A percentile compares a stretch with the other conserved stretches of the same genome.
Evolutionary conservation across 768 basidiomycete genomes (phyloP).

Genomic region (Sporobolomyces roseus): DNA sequence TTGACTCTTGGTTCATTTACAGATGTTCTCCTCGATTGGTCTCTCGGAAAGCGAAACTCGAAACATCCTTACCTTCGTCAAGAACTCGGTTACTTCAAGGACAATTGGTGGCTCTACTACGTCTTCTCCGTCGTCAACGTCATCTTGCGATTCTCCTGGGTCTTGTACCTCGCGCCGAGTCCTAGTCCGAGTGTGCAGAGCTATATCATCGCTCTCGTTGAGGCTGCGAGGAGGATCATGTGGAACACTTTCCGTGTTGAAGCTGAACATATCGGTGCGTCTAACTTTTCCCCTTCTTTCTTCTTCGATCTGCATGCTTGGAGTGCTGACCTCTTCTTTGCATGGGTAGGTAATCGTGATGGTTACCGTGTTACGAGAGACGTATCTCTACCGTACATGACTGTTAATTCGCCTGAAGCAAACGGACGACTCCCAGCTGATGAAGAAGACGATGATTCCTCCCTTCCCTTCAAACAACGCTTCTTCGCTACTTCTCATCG

Average conservation of each 20-base stretch:
- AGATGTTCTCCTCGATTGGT: constrained; percentile 84
- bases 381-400: constrained; percentile 70
- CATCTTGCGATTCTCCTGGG: constrained; percentile 74
- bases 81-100: constrained; percentile 66
- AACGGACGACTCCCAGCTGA: background rate
- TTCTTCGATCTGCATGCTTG: no score
- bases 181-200: constrained; percentile 54
- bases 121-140: constrained; percentile 75
- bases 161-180: constrained; percentile 64
- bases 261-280: constrained; percentile 45
- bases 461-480: background rate
- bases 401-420: constrained; percentile 14
- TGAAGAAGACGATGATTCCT: constrained; percentile 15
- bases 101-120: constrained; percentile 57
- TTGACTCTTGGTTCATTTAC: background rate
- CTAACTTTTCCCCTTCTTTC: no score
- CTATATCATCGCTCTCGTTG: constrained; percentile 67
- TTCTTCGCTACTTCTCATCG: constrained; percentile 14
- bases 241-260: constrained; percentile 71
- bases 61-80: constrained; percentile 63
- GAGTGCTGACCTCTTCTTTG: no score
- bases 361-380: constrained; percentile 85
- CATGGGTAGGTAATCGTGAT: constrained; percentile 80
- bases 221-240: constrained; percentile 73
- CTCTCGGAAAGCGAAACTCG: constrained; percentile 60